phyloP scores from a whole-genome alignment of 306 rosid species.

The Prunus kanzakura region DNA sequence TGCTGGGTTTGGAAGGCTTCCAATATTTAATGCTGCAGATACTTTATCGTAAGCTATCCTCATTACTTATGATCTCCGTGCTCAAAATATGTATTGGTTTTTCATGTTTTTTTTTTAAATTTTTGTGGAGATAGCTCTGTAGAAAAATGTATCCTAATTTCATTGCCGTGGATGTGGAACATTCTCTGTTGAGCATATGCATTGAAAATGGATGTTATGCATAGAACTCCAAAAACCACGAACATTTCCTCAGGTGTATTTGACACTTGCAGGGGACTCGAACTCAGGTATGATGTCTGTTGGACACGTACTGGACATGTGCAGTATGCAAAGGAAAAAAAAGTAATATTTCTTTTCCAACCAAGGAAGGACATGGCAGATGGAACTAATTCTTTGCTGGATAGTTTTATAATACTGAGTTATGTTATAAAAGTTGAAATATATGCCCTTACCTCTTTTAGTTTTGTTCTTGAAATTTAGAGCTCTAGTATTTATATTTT shows the following conservation, averaged over 20 bases:
- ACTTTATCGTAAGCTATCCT: slow-evolving; percentile 66
- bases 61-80: slow-evolving; percentile 17
- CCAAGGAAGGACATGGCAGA: background rate
- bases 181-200: background rate
- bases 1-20: slow-evolving; percentile 67
- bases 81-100: background rate
- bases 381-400: background rate
- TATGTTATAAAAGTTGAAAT: background rate
- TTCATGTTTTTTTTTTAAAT: background rate
- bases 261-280: background rate
- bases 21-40: slow-evolving; percentile 71
- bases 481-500: background rate
- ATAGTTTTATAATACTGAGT: background rate
- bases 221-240: background rate
- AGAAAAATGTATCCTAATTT: background rate
- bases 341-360: background rate
- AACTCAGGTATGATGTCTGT: background rate
- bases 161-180: background rate
- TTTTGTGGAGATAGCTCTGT: background rate
- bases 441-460: background rate
- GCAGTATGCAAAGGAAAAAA: background rate
- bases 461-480: background rate
- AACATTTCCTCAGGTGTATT: background rate
- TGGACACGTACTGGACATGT: background rate
- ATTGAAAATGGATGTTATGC: background rate